phyloP scores from a whole-genome alignment of 192 early-diverging fungal genomes.

The Coemansia pectinata region DNA sequence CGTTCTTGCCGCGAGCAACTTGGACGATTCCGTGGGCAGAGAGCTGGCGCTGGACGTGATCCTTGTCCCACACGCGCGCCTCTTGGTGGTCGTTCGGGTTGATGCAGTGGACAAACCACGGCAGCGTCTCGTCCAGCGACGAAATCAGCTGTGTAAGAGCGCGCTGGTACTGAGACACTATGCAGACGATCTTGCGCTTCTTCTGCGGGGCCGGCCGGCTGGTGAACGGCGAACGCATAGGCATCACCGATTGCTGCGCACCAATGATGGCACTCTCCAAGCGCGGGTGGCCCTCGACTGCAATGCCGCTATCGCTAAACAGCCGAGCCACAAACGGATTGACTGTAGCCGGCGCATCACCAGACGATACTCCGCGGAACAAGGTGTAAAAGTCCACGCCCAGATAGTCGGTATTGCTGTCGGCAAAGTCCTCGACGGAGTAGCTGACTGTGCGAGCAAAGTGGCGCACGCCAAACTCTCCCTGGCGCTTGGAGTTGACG shows the following conservation, averaged over 20 bases:
- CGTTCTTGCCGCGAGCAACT: constrained; percentile 64
- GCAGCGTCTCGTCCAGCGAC: constrained; percentile 73
- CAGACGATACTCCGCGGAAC: constrained; percentile 66
- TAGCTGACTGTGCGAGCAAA: constrained; percentile 72
- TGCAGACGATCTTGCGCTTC: constrained; percentile 59
- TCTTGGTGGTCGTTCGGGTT: constrained; percentile 64
- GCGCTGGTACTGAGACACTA: constrained; percentile 69
- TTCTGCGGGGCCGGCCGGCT: constrained; percentile 35
- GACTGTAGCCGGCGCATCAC: constrained; percentile 56
- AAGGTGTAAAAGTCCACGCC: constrained; percentile 83
- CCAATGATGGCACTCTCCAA: constrained; percentile 75
- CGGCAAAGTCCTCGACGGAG: constrained; percentile 62
- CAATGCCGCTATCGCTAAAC: constrained; percentile 71
- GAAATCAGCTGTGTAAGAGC: constrained; percentile 68
- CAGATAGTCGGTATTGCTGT: constrained; percentile 75
- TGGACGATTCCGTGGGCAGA: constrained; percentile 66
- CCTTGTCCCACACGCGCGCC: constrained; percentile 65
- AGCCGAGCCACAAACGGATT: constrained; percentile 76
- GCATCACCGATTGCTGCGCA: constrained; percentile 73
- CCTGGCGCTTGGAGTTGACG: constrained; percentile 29
- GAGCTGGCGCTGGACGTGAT: constrained; percentile 72
- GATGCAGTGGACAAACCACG: constrained; percentile 80
- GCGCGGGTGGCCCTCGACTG: constrained; percentile 81
- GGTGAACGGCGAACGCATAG: constrained; percentile 61
- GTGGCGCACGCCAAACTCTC: constrained; percentile 79